These are phyloP conservation scores for Vinca minor DNA, from an alignment of 257 asterid genomes.

Conservation along the genomic window DNA sequence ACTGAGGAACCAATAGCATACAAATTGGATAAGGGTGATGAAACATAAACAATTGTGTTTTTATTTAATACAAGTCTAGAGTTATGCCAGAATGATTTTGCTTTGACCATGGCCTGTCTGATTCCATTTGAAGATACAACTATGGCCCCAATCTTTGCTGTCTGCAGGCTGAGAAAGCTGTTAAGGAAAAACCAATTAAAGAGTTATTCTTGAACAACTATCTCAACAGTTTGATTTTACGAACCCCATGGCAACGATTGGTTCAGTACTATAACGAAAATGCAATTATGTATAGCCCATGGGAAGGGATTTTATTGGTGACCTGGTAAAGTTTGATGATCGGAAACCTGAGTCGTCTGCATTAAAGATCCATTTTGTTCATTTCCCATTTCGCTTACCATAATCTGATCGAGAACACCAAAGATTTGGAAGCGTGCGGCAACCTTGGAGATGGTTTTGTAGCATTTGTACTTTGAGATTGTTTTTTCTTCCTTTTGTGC, in stretches of 20 bases:
- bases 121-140: neutral
- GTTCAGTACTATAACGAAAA: too few relatives aligned
- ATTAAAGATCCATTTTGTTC: constrained; percentile 46
- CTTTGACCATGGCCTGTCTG: constrained; percentile 1
- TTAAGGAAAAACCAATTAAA: too few relatives aligned
- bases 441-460: neutral
- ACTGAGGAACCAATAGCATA: neutral
- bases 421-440: constrained; percentile 22
- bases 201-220: too few relatives aligned
- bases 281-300: too few relatives aligned
- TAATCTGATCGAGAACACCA: constrained; percentile 34
- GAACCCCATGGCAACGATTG: too few relatives aligned
- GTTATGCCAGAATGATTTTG: neutral
- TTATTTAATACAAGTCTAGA: too few relatives aligned
- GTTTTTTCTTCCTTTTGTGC: neutral
- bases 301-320: neutral
- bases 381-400: constrained; percentile 57
- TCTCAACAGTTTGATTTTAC: too few relatives aligned
- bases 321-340: constrained; percentile 40
- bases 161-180: too few relatives aligned
- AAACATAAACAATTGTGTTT: neutral
- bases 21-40: neutral
- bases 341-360: constrained; percentile 49
- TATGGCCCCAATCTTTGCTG: too few relatives aligned
- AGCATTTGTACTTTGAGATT: neutral